A percentile compares a stretch with the other conserved stretches of the same genome.
phyloP scores from a whole-genome alignment of 1,284 basidiomycete species.

The Taiwanofungus camphoratus region DNA sequence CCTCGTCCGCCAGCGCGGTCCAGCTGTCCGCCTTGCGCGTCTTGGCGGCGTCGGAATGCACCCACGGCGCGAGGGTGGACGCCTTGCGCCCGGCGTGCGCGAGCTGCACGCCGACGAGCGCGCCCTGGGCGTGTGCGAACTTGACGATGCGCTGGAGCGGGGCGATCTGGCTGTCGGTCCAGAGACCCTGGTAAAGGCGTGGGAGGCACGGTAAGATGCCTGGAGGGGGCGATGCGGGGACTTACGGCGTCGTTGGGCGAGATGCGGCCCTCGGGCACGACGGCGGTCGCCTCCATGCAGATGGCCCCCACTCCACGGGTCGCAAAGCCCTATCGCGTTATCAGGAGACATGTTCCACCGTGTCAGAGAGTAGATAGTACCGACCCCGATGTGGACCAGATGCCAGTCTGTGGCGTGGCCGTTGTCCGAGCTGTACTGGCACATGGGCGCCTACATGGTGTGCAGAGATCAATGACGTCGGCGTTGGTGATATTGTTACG shows the following conservation, averaged over 20 bases:
- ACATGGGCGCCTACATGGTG: slow-evolving; percentile 60
- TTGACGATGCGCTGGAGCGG: slow-evolving; percentile 67
- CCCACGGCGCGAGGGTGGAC: slow-evolving; percentile 52
- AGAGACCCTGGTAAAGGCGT: slow-evolving; percentile 47
- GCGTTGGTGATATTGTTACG: background rate
- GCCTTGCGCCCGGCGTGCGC: slow-evolving; percentile 79
- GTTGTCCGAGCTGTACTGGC: slow-evolving; percentile 69
- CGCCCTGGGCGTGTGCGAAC: slow-evolving; percentile 68
- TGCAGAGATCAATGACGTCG: background rate
- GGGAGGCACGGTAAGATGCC: too few relatives aligned
- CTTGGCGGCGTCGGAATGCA: slow-evolving; percentile 30
- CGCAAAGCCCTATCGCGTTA: slow-evolving; percentile 40
- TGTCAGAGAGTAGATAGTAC: slow-evolving; percentile 15
- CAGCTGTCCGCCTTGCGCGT: slow-evolving; percentile 18
- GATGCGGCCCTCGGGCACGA: slow-evolving; percentile 60
- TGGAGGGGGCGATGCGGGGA: background rate
- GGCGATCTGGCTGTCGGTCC: slow-evolving; percentile 70
- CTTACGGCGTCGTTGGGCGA: slow-evolving; percentile 36
- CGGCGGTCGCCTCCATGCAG: slow-evolving; percentile 53
- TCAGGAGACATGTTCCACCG: background rate
- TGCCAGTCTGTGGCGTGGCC: slow-evolving; percentile 78
- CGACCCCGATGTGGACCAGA: slow-evolving; percentile 58
- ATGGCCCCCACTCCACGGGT: slow-evolving; percentile 59
- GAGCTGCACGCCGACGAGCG: slow-evolving; percentile 76
- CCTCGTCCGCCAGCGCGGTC: slow-evolving; percentile 39